Percentiles rank a stretch among this genome's conserved stretches.
These are phyloP conservation scores for Vitis hybrid DNA, from an alignment of 177 flowering plant species.

Conservation along the genomic window DNA sequence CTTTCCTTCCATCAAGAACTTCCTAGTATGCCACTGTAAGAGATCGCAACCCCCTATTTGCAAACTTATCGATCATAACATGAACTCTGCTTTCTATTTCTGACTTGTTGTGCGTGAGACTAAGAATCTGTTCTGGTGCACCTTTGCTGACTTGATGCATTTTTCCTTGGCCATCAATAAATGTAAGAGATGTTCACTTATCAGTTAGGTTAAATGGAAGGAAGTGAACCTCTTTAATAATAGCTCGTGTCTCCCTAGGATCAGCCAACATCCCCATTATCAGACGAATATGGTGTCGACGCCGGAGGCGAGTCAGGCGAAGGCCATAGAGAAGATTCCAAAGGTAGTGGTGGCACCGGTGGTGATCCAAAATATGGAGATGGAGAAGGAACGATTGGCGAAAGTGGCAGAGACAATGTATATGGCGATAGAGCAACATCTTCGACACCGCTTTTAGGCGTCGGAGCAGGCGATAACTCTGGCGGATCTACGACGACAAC, in stretches of 20 bases:
- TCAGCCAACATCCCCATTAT: slow-evolving; percentile 75
- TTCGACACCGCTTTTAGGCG: slow-evolving; percentile 5
- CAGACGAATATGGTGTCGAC: slow-evolving; percentile 16
- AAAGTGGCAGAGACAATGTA: slow-evolving; percentile 12
- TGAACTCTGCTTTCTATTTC: slow-evolving; percentile 54
- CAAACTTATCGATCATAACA: slow-evolving; percentile 49
- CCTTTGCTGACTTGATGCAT: slow-evolving; percentile 66
- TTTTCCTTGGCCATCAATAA: slow-evolving; percentile 44
- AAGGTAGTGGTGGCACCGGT: background rate
- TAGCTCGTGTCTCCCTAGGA: slow-evolving; percentile 58
- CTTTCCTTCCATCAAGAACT: slow-evolving; percentile 52
- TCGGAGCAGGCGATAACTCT: slow-evolving; percentile 7
- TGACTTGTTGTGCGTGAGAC: slow-evolving; percentile 48
- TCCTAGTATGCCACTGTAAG: slow-evolving; percentile 58
- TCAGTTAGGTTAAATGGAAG: slow-evolving; percentile 55
- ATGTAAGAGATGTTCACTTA: slow-evolving; percentile 60
- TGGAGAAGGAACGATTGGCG: slow-evolving; percentile 8
- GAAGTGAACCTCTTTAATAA: slow-evolving; percentile 56
- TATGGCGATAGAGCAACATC: slow-evolving; percentile 12
- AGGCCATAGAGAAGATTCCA: background rate
- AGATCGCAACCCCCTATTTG: slow-evolving; percentile 55
- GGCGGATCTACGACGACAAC: slow-evolving; percentile 17
- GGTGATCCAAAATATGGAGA: slow-evolving; percentile 1
- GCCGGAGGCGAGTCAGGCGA: slow-evolving; percentile 23
- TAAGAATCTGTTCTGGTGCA: slow-evolving; percentile 60